phyloP scores from a whole-genome alignment of 768 basidiomycete species.

The Suillus plorans region DNA sequence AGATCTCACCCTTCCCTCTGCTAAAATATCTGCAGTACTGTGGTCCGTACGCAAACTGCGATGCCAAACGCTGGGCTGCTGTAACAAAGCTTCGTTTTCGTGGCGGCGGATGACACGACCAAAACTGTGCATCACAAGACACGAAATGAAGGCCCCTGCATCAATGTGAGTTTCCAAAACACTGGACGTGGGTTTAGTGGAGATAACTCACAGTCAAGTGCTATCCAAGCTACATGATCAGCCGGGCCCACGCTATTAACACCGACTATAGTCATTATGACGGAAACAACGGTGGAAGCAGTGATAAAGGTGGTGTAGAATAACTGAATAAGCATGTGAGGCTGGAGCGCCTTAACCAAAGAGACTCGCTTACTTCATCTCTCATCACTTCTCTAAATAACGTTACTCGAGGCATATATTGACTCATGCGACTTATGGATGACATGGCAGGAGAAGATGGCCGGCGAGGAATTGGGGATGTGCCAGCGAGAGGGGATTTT shows the following conservation, averaged over 20 bases:
- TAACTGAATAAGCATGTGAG: constrained; percentile 35
- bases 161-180: constrained; percentile 11
- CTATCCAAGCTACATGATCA: constrained; percentile 51
- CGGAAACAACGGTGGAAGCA: constrained; percentile 45
- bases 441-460: constrained; percentile 28
- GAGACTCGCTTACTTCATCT: constrained; percentile 53
- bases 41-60: constrained; percentile 32
- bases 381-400: constrained; percentile 57
- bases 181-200: background rate
- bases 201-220: constrained; percentile 48
- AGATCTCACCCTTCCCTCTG: constrained; percentile 5
- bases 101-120: constrained; percentile 59
- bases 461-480: constrained; percentile 16
- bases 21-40: constrained; percentile 3
- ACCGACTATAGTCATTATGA: constrained; percentile 50
- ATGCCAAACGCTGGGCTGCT: constrained; percentile 45
- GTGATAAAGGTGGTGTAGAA: constrained; percentile 56
- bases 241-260: constrained; percentile 46
- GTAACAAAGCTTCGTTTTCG: constrained; percentile 55
- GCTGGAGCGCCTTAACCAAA: background rate
- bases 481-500: constrained; percentile 5
- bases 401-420: constrained; percentile 51
- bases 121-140: constrained; percentile 59
- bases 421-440: constrained; percentile 42
- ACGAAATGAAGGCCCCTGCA: constrained; percentile 56